Conservation (phyloP, 1,284 basidiomycete species). For the Pseudozyma hubeiensis region DNA sequence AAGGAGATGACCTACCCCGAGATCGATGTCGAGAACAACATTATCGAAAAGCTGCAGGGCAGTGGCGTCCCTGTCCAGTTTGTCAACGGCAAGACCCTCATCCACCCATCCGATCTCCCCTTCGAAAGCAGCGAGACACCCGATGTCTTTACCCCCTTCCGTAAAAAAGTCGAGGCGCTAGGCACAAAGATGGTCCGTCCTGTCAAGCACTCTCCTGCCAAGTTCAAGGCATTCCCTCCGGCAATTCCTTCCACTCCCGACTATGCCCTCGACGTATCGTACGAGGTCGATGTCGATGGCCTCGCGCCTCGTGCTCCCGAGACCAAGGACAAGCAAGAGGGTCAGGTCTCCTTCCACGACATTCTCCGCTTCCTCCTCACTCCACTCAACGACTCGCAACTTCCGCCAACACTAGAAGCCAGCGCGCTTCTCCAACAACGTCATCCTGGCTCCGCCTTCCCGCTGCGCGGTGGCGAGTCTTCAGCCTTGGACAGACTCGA, state of each 20-base stretch:
- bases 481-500: constrained; percentile 62
- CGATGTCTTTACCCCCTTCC: constrained; percentile 72
- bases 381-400: constrained; percentile 58
- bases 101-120: constrained; percentile 70
- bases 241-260: constrained; percentile 49
- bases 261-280: constrained; percentile 62
- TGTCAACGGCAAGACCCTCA: constrained; percentile 61
- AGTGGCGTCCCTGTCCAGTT: constrained; percentile 52
- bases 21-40: constrained; percentile 50
- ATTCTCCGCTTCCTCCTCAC: constrained; percentile 59
- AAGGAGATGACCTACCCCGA: constrained; percentile 63
- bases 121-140: constrained; percentile 70
- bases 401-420: constrained; percentile 52
- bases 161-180: constrained; percentile 71
- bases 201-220: constrained; percentile 42
- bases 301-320: constrained; percentile 46
- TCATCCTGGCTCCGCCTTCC: constrained; percentile 63
- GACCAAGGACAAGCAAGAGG: constrained; percentile 51
- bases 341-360: constrained; percentile 63
- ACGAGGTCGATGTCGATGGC: constrained; percentile 64
- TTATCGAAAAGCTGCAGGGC: constrained; percentile 45
- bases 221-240: constrained; percentile 56
- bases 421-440: constrained; percentile 57
- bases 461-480: constrained; percentile 60
- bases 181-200: constrained; percentile 68